phyloP scores from a whole-genome alignment of 2,329 filamentous ascomycete species.

The Thielaviopsis ethacetica region DNA sequence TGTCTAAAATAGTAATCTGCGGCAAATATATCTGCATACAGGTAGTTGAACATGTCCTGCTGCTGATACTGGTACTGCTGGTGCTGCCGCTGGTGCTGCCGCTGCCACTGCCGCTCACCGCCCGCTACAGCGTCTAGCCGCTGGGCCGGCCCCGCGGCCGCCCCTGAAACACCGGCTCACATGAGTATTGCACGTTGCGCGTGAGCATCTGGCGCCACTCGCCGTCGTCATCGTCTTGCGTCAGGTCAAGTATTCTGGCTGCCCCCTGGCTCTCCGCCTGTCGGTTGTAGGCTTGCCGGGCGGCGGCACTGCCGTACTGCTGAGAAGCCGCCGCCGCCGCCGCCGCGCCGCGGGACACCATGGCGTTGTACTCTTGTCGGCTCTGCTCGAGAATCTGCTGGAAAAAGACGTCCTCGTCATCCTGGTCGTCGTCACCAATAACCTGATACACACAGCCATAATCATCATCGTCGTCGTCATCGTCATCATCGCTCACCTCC shows the following conservation, averaged over 20 bases:
- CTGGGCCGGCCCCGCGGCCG: background rate
- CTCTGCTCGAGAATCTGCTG: background rate
- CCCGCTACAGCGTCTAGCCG: background rate
- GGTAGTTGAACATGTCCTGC: background rate
- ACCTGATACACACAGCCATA: background rate
- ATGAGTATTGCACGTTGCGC: background rate
- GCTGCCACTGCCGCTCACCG: background rate
- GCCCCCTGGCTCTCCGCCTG: background rate
- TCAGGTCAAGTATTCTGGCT: background rate
- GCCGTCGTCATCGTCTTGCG: background rate
- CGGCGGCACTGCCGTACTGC: background rate
- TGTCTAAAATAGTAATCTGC: background rate
- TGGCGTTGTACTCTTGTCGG: background rate
- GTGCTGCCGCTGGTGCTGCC: background rate
- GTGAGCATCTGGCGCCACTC: conserved; percentile 1
- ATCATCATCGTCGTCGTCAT: background rate
- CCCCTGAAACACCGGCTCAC: background rate
- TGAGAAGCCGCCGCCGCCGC: background rate
- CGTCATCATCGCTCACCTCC: background rate
- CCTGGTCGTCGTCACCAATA: background rate
- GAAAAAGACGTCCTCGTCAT: background rate
- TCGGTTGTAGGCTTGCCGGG: background rate
- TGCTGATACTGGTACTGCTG: background rate
- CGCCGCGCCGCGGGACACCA: too few species aligned
- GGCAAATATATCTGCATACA: background rate